Evolutionary conservation across 768 basidiomycete genomes (phyloP).

Genomic region (Pleurotus giganteus): DNA sequence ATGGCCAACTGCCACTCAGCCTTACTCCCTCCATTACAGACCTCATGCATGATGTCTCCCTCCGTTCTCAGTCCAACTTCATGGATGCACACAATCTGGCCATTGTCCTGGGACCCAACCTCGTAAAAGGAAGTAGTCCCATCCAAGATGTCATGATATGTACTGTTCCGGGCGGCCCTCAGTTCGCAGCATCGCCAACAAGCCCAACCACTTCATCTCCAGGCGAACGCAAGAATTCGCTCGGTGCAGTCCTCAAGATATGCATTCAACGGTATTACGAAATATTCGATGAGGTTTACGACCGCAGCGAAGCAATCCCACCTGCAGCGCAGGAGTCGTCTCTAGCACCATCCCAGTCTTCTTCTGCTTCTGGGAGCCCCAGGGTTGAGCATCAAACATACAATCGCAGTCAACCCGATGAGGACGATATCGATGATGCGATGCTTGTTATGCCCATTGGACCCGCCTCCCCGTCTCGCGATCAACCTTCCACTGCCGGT

Average conservation of each 20-base stretch:
- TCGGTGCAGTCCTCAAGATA: conserved; percentile 69
- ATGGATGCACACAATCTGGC: conserved; percentile 87
- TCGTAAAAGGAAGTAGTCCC: conserved; percentile 68
- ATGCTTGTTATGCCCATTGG: conserved; percentile 75
- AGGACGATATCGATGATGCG: conserved; percentile 74
- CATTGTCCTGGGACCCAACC: conserved; percentile 77
- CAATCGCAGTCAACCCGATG: conserved; percentile 42
- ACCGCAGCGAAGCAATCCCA: conserved; percentile 61
- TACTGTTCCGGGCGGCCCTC: conserved; percentile 50
- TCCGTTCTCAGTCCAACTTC: conserved; percentile 60
- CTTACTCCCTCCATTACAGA: conserved; percentile 47
- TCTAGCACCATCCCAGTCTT: conserved; percentile 21
- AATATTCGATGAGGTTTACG: conserved; percentile 78
- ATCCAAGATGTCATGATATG: conserved; percentile 76
- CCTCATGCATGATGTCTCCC: conserved; percentile 75
- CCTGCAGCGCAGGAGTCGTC: conserved; percentile 18
- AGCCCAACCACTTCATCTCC: conserved; percentile 22
- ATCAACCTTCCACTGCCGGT: conserved; percentile 5
- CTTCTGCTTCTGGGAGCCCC: conserved; percentile 17
- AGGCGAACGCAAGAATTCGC: conserved; percentile 53
- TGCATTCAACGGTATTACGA: conserved; percentile 86
- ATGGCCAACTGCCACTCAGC: conserved; percentile 9
- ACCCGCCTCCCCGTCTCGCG: conserved; percentile 22
- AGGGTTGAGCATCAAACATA: conserved; percentile 19
- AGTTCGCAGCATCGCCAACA: conserved; percentile 28